These are phyloP conservation scores for Chalaropsis thielavioides DNA, from an alignment of 2,329 filamentous ascomycete genomes.

Conservation along the genomic window DNA sequence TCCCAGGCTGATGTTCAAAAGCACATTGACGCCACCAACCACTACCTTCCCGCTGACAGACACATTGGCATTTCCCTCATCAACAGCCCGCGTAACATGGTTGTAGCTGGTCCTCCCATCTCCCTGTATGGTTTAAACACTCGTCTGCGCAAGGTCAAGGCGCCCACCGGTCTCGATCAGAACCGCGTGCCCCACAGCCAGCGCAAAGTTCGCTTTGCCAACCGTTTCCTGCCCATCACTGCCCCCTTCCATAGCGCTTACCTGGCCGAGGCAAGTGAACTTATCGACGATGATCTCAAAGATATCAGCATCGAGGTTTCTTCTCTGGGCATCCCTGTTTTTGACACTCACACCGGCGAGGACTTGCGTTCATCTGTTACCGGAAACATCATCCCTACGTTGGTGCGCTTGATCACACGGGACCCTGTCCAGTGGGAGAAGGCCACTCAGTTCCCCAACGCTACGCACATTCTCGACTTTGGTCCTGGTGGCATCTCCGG, in stretches of 20 bases:
- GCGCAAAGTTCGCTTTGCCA: slow-evolving; percentile 90
- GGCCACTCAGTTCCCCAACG: slow-evolving; percentile 76
- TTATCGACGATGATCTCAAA: slow-evolving; percentile 78
- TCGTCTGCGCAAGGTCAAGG: slow-evolving; percentile 91
- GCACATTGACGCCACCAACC: slow-evolving; percentile 92
- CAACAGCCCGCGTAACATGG: slow-evolving; percentile 93
- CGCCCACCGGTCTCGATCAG: slow-evolving; percentile 92
- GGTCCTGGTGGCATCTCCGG: slow-evolving; percentile 94
- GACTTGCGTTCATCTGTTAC: slow-evolving; percentile 59
- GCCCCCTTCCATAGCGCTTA: slow-evolving; percentile 98
- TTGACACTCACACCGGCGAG: slow-evolving; percentile 74
- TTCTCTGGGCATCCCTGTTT: slow-evolving; percentile 70
- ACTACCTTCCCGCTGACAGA: slow-evolving; percentile 81
- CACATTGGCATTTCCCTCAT: slow-evolving; percentile 92
- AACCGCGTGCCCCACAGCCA: slow-evolving; percentile 87
- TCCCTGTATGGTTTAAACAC: slow-evolving; percentile 93
- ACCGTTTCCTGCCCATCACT: slow-evolving; percentile 93
- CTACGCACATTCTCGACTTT: slow-evolving; percentile 92
- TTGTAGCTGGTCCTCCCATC: slow-evolving; percentile 89
- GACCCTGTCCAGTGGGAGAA: slow-evolving; percentile 94
- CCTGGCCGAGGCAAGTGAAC: slow-evolving; percentile 62
- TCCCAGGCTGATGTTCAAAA: slow-evolving; percentile 79
- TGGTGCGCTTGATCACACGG: slow-evolving; percentile 86
- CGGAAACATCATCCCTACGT: slow-evolving; percentile 68
- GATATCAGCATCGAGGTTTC: slow-evolving; percentile 61